Evolutionary conservation across 2,329 filamentous ascomycete genomes (phyloP), one percentile per base, ranked within the genome.

Genomic region (Periconia sp.): DNA sequence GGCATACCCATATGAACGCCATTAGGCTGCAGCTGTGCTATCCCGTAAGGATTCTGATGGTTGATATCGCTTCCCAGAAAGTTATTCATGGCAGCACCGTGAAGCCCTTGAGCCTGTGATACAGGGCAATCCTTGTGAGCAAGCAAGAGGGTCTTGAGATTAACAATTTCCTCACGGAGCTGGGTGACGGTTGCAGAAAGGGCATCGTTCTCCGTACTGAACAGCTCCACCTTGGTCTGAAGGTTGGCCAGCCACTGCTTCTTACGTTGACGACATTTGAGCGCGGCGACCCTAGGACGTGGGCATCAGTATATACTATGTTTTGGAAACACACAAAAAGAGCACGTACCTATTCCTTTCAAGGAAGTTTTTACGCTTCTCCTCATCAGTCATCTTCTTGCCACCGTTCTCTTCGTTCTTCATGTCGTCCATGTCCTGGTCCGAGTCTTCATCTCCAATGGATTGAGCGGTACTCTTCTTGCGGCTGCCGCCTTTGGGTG

Each of bases 231-330:
- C 75, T 97, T 97, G 52, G 85, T 85, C 74, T 99, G 94, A 1
- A 99, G 82, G 63, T 96, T 97, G 31, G 90, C 90, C 53, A 97
- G 84, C 94, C 94, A 99, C 72, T 97, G 94, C 82, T 99, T 99
- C 82, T 99, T 99, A 18, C 94, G 86, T 74, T 99, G 94, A 56
- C 94, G 89, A 75, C 94, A 99, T 72, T 99, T 99, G 55, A 99
- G 81, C 2, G 94, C 94, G 58, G 94, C 94, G 60, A 99, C 92
- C 71, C 94, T 97, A 60, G 19, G 20, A 30, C 7, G 30, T 41
- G 23, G 11, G 33, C 15, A 52, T 74, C 60, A 74, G 67, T n/a
- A 55, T 23, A 15, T n/a, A 18, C 14, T n/a, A 1, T 5, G 33
- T 6, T 11, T 8, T 27, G 17, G 10, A 3, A 27, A 8, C 45